A percentile compares a stretch with the other conserved stretches of the same genome.
phyloP scores from a whole-genome alignment of 192 early-diverging fungal species.

The Backusella australiensis region DNA sequence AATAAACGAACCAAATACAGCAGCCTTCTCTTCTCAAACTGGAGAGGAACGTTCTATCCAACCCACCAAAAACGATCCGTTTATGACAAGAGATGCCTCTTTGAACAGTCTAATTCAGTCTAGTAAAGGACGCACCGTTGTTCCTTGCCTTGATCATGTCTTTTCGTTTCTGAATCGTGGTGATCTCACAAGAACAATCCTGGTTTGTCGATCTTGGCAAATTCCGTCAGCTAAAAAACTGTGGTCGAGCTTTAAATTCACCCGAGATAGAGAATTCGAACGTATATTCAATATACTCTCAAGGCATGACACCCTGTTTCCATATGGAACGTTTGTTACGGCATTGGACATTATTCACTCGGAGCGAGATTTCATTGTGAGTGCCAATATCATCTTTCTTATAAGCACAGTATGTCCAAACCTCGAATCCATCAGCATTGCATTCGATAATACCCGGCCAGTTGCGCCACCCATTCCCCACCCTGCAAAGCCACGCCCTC shows the following conservation, averaged over 20 bases:
- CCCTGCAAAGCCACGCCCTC: slow-evolving; percentile 1
- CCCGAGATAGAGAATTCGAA: slow-evolving; percentile 29
- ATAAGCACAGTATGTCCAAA: slow-evolving; percentile 21
- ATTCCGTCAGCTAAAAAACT: slow-evolving; percentile 13
- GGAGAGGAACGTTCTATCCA: slow-evolving; percentile 6
- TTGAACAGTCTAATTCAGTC: slow-evolving; percentile 9
- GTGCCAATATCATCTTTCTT: slow-evolving; percentile 24
- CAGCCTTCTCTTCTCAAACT: slow-evolving; percentile 3
- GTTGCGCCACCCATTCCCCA: slow-evolving; percentile 12
- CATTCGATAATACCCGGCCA: slow-evolving; percentile 18
- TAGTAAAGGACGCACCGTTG: not conserved
- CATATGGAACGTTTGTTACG: slow-evolving; percentile 20
- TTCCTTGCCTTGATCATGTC: slow-evolving; percentile 11
- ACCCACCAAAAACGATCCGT: not conserved
- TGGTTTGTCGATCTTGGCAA: slow-evolving; percentile 26
- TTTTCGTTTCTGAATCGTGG: slow-evolving; percentile 6
- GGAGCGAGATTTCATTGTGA: slow-evolving; percentile 27
- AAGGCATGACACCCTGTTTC: slow-evolving; percentile 11
- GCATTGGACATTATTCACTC: slow-evolving; percentile 28
- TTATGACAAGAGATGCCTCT: slow-evolving; percentile 24
- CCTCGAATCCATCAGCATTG: slow-evolving; percentile 26
- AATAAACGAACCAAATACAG: slow-evolving; percentile 5
- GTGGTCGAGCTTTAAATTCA: slow-evolving; percentile 30
- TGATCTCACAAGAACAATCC: not conserved
- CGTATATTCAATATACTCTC: slow-evolving; percentile 27